Evolutionary conservation across 805 yeast species (phyloP), one percentile per base, ranked within the genome.

Genomic region (Ogataea paradorogensis): DNA sequence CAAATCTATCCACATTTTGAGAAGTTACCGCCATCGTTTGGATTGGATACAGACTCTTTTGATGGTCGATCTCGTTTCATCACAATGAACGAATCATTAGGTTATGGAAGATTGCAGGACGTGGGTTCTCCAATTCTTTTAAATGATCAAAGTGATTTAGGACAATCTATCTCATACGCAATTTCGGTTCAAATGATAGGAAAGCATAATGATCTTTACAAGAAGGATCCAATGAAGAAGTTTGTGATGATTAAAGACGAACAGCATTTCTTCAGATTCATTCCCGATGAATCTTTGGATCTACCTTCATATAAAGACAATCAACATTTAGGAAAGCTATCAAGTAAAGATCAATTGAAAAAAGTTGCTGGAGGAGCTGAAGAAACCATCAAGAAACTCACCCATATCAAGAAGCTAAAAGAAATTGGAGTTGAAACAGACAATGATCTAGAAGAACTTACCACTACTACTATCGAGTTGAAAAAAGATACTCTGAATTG

Each of bases 131-230:
- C 83, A 2, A 53, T 78, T 2, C 50, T 71, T 37, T 66, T 75
- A 9, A 63, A 65, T 27, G 83, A 78, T 58, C 65, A 70, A 39
- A 53, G 67, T 15, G 67, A 67, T 38, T 65, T 62, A 45, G 72
- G 58, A 15, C 48, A 51, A 14, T 71, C 78, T 27, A 60, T 76
- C 9, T 62, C 71, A 26, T 77, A 78, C 47, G 62, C 77, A 1
- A 64, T 78, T 13, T 74, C 71, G 42, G 80, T 76, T 9, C 70
- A 73, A 38, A 60, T 76, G 37, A 73, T 77, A 18, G 81, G 78
- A 38, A 53, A 47, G 27, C 49, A 55, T 15, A 20, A 25, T n/a
- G 45, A 48, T 9, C 18, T 34, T 20, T 42, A 43, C 35, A 34
- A 40, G 32, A 35, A 37, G 3, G 35, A 42, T 10, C 27, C 27